A percentile compares a stretch with the other conserved stretches of the same genome.
These are phyloP conservation scores for Alternaria tenuissima DNA, from an alignment of 2,329 filamentous ascomycete species.

Conservation along the genomic window DNA sequence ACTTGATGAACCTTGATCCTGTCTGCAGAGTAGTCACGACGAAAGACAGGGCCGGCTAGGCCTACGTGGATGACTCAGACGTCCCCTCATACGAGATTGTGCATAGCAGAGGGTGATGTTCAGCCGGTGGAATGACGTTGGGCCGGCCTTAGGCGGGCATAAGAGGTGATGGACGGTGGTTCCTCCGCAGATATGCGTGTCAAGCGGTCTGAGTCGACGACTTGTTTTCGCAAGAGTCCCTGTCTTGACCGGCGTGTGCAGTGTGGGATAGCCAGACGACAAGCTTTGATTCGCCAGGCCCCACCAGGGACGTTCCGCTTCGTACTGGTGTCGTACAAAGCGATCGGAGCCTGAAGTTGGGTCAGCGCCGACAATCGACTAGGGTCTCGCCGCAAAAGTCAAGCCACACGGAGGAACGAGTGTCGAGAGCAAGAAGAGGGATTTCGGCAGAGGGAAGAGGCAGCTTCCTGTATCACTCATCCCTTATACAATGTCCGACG, in stretches of 20 bases:
- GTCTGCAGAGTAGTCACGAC: neutral
- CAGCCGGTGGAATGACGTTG: conserved; percentile 1
- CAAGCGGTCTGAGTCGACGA: neutral
- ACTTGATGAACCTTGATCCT: neutral
- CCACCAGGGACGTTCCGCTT: neutral
- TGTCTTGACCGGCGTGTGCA: neutral
- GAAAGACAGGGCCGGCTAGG: neutral
- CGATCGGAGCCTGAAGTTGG: conserved; percentile 9
- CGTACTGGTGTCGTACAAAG: neutral
- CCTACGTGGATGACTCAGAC: neutral
- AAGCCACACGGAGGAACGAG: conserved; percentile 7
- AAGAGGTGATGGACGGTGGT: neutral
- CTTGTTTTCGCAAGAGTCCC: neutral
- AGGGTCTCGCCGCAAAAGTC: conserved; percentile 15
- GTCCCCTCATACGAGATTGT: neutral
- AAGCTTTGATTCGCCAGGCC: neutral
- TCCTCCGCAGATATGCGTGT: neutral
- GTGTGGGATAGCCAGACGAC: neutral
- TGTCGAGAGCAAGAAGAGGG: conserved; percentile 1
- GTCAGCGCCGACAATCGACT: conserved; percentile 14
- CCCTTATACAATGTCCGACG: conserved; percentile 35
- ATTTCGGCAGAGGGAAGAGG: neutral
- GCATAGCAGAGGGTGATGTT: neutral
- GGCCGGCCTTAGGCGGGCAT: neutral
- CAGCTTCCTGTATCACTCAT: neutral